phyloP scores from a whole-genome alignment of 345 rosid species.

The Ceriops zippeliana region DNA sequence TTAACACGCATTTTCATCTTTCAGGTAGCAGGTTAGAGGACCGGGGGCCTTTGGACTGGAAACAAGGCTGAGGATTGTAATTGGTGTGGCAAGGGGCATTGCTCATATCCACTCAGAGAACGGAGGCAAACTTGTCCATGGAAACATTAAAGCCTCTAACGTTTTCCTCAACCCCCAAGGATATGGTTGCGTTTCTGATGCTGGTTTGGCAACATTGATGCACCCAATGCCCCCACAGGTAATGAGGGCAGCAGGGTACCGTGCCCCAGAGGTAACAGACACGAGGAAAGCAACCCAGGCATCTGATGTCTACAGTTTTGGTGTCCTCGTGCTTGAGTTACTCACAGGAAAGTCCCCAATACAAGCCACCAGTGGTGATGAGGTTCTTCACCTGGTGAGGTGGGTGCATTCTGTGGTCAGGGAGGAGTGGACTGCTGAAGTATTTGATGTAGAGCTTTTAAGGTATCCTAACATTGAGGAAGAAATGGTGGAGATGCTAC shows the following conservation, averaged over 20 bases:
- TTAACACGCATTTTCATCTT: neutral
- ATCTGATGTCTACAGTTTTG: constrained; percentile 32
- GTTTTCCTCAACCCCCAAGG: constrained; percentile 26
- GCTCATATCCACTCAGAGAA: constrained; percentile 24
- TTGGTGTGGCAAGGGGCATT: constrained; percentile 32
- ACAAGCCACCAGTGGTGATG: constrained; percentile 18
- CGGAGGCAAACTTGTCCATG: constrained; percentile 26
- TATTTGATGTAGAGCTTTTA: constrained; percentile 29
- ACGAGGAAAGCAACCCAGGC: constrained; percentile 27
- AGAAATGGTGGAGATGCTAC: constrained; percentile 35
- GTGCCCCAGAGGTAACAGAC: constrained; percentile 32
- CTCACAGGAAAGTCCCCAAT: constrained; percentile 29
- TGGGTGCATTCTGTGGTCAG: constrained; percentile 37
- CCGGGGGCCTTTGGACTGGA: constrained; percentile 24
- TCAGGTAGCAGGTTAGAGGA: constrained; percentile 27
- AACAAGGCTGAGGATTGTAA: constrained; percentile 27
- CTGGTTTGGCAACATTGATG: constrained; percentile 24
- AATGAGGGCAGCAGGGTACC: constrained; percentile 25
- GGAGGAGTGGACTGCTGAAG: constrained; percentile 38
- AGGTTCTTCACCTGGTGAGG: constrained; percentile 30
- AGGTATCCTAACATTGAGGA: constrained; percentile 30
- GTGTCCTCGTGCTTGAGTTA: constrained; percentile 32
- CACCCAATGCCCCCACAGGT: constrained; percentile 16
- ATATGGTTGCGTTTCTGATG: constrained; percentile 24
- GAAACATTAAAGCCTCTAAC: constrained; percentile 35